A percentile compares a stretch with the other conserved stretches of the same genome.
These are phyloP conservation scores for Beauveria bassiana DNA, from an alignment of 2,329 filamentous ascomycete species.

Conservation along the genomic window DNA sequence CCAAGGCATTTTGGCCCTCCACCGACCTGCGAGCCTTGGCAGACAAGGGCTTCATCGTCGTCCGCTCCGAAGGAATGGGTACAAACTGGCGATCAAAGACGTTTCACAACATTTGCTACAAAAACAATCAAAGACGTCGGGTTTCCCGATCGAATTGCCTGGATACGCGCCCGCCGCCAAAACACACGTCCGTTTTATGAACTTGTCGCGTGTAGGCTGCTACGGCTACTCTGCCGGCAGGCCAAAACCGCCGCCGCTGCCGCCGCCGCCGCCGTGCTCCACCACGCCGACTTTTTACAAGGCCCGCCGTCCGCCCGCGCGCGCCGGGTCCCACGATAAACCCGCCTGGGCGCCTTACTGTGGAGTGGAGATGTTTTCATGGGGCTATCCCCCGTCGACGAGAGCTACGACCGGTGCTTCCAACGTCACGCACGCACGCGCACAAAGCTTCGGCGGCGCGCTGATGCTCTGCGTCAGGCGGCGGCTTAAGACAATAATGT, in stretches of 20 bases:
- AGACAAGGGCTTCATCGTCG: no score
- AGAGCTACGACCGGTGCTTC: conserved; percentile 22
- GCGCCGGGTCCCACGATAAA: conserved; percentile 26
- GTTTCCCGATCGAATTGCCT: no score
- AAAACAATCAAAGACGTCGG: no score
- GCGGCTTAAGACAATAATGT: conserved; percentile 24
- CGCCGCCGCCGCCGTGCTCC: conserved; percentile 20
- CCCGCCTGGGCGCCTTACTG: conserved; percentile 23
- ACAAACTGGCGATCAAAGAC: no score
- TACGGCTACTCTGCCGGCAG: conserved; percentile 16
- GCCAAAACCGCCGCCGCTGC: conserved; percentile 21
- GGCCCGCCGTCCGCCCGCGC: conserved; percentile 17
- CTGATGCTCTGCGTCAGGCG: conserved; percentile 24
- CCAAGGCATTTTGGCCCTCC: no score
- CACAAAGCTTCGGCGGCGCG: conserved; percentile 20
- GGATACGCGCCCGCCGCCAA: no score
- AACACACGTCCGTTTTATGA: no score
- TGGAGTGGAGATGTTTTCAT: conserved; percentile 28
- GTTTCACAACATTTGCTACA: no score
- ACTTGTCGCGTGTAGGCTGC: no score
- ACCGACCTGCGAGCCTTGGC: no score
- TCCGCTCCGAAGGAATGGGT: no score
- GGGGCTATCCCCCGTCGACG: conserved; percentile 25
- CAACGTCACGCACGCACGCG: conserved; percentile 21
- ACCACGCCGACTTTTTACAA: conserved; percentile 24